These are phyloP conservation scores for Tylopilus felleus DNA, from an alignment of 768 basidiomycete species.

Conservation along the genomic window DNA sequence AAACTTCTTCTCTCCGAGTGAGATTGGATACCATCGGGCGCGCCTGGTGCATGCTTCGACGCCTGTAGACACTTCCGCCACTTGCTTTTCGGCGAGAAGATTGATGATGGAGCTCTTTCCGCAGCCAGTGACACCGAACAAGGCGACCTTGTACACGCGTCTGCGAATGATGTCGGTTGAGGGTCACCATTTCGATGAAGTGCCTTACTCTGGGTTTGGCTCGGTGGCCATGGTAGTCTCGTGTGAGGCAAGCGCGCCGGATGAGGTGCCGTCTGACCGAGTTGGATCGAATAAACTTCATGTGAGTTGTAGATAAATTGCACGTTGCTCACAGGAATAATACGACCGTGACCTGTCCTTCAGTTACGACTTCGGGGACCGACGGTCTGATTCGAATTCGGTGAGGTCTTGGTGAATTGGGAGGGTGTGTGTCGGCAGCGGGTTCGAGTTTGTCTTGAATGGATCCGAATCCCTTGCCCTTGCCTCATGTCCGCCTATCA, in stretches of 20 bases:
- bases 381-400: background rate
- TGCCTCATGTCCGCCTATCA: slow-evolving; percentile 16
- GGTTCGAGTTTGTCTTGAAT: background rate
- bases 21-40: slow-evolving; percentile 20
- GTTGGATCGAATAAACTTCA: background rate
- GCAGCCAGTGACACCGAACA: slow-evolving; percentile 29
- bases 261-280: background rate
- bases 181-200: background rate
- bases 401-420: background rate
- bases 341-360: background rate
- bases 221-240: slow-evolving; percentile 1
- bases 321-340: slow-evolving; percentile 6
- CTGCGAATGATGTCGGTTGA: slow-evolving; percentile 11
- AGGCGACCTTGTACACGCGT: slow-evolving; percentile 21
- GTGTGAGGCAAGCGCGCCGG: background rate
- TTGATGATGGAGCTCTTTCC: slow-evolving; percentile 33
- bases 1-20: slow-evolving; percentile 20
- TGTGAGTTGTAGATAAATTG: background rate
- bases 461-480: slow-evolving; percentile 1
- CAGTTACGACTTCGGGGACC: background rate
- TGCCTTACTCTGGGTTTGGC: slow-evolving; percentile 13
- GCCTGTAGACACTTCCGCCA: slow-evolving; percentile 29
- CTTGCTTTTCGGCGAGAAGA: slow-evolving; percentile 22
- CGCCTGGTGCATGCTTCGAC: slow-evolving; percentile 35
- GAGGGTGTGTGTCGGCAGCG: background rate